Evolutionary conservation across 208 protist genomes (phyloP).

Genomic region (Lotmaria passim): DNA sequence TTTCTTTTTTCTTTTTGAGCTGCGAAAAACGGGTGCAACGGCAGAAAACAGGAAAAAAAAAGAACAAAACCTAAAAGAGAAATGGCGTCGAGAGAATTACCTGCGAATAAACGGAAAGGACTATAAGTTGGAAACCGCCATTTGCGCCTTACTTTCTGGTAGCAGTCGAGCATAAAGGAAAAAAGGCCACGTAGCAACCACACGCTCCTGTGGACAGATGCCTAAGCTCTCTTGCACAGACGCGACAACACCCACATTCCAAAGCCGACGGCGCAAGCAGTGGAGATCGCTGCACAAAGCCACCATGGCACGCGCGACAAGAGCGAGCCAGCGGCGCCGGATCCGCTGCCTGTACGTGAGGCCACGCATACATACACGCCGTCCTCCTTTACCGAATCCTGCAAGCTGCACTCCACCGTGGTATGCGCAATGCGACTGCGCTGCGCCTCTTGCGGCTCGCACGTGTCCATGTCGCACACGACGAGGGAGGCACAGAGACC

Average conservation of each 20-base stretch:
- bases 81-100: not conserved
- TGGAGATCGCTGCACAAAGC: not conserved
- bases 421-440: conserved; percentile 7
- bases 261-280: not conserved
- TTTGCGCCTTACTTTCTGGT: too few relatives aligned
- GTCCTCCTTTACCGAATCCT: not conserved
- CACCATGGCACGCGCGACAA: conserved; percentile 13
- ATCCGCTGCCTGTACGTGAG: not conserved
- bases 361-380: conserved; percentile 14
- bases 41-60: too few relatives aligned
- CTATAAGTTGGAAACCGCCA: too few relatives aligned
- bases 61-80: not conserved
- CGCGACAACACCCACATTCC: not conserved
- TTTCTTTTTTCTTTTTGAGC: not conserved
- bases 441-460: conserved; percentile 8
- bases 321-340: not conserved
- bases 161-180: too few relatives aligned
- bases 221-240: not conserved
- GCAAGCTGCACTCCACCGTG: conserved; percentile 2
- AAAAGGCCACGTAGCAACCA: not conserved
- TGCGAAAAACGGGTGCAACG: too few relatives aligned
- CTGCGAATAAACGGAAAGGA: too few relatives aligned
- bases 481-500: conserved; percentile 22
- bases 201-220: too few relatives aligned
- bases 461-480: conserved; percentile 25